Base-by-base conservation (phyloP, 106 monocot species). In the Dioscorea alata region DNA sequence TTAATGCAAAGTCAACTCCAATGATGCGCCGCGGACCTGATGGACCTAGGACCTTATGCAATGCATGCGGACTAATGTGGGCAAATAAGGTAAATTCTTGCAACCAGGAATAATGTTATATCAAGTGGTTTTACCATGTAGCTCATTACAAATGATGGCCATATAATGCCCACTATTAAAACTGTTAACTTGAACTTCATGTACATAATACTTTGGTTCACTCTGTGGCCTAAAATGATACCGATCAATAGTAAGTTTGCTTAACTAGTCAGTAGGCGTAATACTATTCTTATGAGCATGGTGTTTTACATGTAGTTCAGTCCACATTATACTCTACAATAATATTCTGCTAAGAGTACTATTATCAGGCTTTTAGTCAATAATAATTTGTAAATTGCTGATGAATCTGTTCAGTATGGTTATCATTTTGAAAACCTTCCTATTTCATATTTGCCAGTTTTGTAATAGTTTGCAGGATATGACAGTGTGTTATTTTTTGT, bases 61-160 rank as follows among this genome's bases (percentile, higher is more conserved):
- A 88, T 82, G 88, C 88, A 62, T 88, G 88, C 63, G 88, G 88
- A 58, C 76, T 88, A 49, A 88, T 84, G 88, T 88, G 88, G 84
- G 88, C 88, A 31, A 88, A 84, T 66, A 88, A 88, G 88, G 88
- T 88, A 78, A 64, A 66, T 58, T 12, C 68, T 33, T 68, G 20
- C 9, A 42, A 42, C 6, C 23, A 60, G 23, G n/a, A 9, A 6
- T 60, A 13, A 25, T 60, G 22, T 7, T 23, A 8, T 54, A 8
- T 54, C 15, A 18, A 18, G 5, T 54, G 54, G 54, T 18, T 54
- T 16, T 54, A 19, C 54, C 1, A 14, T 13, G 15, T 54, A 54
- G 13, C 54, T 54, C 18, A 13, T 54, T 19, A 16, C 4, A 18
- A 16, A 18, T 16, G 13, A 54, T 16, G 13, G 8, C 19, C 54